phyloP scores from a whole-genome alignment of 1,284 basidiomycete species.

The Crepidotus sp. region DNA sequence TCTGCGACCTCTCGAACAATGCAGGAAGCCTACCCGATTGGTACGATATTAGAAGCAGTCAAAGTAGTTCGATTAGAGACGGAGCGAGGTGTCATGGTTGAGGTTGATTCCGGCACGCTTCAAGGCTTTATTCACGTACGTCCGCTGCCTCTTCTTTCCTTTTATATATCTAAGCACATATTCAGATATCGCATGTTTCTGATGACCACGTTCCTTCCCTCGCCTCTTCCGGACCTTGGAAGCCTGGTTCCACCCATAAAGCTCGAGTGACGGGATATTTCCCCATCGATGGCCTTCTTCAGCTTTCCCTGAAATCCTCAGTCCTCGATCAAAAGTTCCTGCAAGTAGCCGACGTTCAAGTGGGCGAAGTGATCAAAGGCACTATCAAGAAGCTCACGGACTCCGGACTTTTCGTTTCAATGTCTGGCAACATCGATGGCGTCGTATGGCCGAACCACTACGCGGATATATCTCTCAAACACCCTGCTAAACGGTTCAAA shows the following conservation, averaged over 20 bases:
- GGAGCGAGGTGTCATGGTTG: conserved; percentile 75
- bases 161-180: no score
- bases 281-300: conserved; percentile 81
- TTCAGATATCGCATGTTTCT: conserved; percentile 85
- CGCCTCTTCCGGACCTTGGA: conserved; percentile 73
- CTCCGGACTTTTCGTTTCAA: conserved; percentile 73
- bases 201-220: conserved; percentile 84
- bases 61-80: conserved; percentile 68
- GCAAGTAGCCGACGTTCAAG: conserved; percentile 75
- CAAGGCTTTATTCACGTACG: conserved; percentile 81
- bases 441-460: conserved; percentile 95
- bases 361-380: conserved; percentile 80
- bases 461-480: conserved; percentile 87
- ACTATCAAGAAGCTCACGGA: conserved; percentile 79
- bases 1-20: conserved; percentile 29
- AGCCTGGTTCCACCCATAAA: conserved; percentile 68
- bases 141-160: conserved; percentile 1
- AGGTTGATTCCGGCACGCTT: conserved; percentile 47
- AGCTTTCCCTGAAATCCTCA: conserved; percentile 78
- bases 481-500: conserved; percentile 90
- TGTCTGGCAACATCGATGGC: conserved; percentile 83
- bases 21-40: conserved; percentile 61
- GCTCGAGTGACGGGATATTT: conserved; percentile 90
- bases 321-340: conserved; percentile 85
- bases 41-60: conserved; percentile 61